Base-by-base conservation (phyloP, 805 yeast species). In the Zygotorulaspora danielsina region DNA sequence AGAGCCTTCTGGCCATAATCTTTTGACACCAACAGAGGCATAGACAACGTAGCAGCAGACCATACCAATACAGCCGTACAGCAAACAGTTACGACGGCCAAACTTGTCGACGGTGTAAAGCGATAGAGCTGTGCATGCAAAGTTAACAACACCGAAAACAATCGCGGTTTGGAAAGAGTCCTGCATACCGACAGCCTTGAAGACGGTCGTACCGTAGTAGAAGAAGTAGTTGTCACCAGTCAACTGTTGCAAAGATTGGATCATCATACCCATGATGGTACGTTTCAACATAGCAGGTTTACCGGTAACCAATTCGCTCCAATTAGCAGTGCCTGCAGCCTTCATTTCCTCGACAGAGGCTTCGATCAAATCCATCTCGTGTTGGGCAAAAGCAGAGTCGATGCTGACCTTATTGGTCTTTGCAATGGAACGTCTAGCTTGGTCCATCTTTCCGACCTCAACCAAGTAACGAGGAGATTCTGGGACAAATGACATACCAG, bases 401-500 rank as follows among this genome's bases (percentile, higher is more conserved):
- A 62, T 49, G 3, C 72, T 51, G 26, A 71, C 68, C 54, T 75
- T 78, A 69, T 81, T 81, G 34, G 79, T 71, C 50, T 59, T 72
- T 19, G 81, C 78, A 39, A 82, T 59, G 12, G 85, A 73, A 17
- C 55, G 55, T 59, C 70, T 76, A 36, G 88, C 88, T 43, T 79
- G 83, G 31, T 80, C 87, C 31, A 74, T 53, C 51, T 64, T 71
- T 42, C 70, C 72, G 41, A 64, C 65, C 65, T 77, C 80, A 44
- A 78, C 71, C 59, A 81, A 70, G 66, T 63, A 82, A 63, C 89
- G 72, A 50, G 89, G 86, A 18, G 87, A 80, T 67, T 82, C 90
- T 32, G 89, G 89, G 73, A 81, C 79, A 54, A 74, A 72, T 13
- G 59, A 48, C 60, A 67, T 57, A 47, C 65, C 71, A 21, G 50